Base-by-base conservation (phyloP, 1,139 yeast species). In the Suzukiozyma palmioleophila region DNA sequence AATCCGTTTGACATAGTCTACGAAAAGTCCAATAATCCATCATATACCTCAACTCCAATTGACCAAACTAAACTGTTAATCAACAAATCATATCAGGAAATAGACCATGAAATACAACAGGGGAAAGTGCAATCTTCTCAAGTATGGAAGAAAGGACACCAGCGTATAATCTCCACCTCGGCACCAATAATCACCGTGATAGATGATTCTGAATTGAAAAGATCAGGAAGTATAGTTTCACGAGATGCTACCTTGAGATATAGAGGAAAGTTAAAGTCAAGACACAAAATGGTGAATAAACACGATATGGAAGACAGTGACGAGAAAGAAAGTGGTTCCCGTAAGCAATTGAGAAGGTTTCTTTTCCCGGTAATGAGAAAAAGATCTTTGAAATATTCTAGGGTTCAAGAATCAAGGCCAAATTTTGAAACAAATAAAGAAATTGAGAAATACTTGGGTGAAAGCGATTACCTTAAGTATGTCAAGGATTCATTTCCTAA, bases 361-460 rank as follows among this genome's bases (percentile, higher is more conserved):
- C 41, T 55, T 8, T 69, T 69, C 43, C 73, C 74, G 2, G 71
- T 68, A 2, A 57, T 51, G 36, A 47, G 74, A 31, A 57, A 57
- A 33, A 59, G 59, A 3, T 67, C 75, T 0, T 58, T 68, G 37
- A 66, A 64, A 42, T 51, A 49, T 45, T 22, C 44, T 46, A 25
- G 50, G 15, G 26, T 62, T 48, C 46, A 46, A 45, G 43, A 40
- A 26, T 39, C 43, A 13, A 48, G 41, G n/a, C 48, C 62, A 16
- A 56, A 59, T 25, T 69, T 69, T 43, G 43, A 49, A 10, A 51
- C 54, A 2, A 51, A 48, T 35, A 50, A 55, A 7, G 66, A 65
- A 12, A 45, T 69, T 10, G 54, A 55, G 31, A 40, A 50, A 3
- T 66, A 59, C 47, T 51, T 65, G 13, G 38, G 46, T 3, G 40